phyloP scores from a whole-genome alignment of 306 rosid genomes.

The Cicer chorassanicum region DNA sequence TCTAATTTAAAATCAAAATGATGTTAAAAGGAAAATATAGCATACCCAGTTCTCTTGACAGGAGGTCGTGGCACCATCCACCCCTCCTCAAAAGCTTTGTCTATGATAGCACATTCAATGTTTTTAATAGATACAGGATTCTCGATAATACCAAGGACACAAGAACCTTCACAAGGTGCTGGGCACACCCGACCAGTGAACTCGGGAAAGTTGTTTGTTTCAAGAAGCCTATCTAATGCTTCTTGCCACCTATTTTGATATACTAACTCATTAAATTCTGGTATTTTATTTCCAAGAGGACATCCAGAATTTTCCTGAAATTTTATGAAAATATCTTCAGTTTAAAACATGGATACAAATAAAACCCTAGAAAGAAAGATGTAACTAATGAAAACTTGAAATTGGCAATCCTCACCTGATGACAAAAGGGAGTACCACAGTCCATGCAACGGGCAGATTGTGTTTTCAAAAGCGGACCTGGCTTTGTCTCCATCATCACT shows the following conservation, averaged over 20 bases:
- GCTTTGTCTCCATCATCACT: conserved; percentile 89
- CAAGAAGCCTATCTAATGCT: conserved; percentile 92
- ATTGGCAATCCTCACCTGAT: conserved; percentile 64
- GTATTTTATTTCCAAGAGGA: conserved; percentile 98
- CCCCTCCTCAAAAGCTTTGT: conserved; percentile 98
- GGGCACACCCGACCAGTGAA: conserved; percentile 99
- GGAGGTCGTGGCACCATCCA: conserved; percentile 99
- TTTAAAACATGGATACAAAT: not conserved
- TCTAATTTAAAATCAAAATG: not conserved
- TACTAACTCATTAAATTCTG: conserved; percentile 93
- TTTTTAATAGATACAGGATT: conserved; percentile 90
- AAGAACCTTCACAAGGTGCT: conserved; percentile 99
- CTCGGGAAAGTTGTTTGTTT: conserved; percentile 98
- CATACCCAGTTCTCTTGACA: conserved; percentile 80
- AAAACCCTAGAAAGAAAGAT: not conserved
- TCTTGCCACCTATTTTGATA: conserved; percentile 98
- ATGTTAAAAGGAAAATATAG: conserved; percentile 6
- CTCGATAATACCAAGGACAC: conserved; percentile 80
- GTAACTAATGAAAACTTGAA: conserved; percentile 3
- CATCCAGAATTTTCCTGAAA: conserved; percentile 96
- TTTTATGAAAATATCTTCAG: conserved; percentile 29
- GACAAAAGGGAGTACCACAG: conserved; percentile 99
- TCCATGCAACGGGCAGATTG: conserved; percentile 99
- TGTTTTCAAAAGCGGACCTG: conserved; percentile 92
- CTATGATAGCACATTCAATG: conserved; percentile 97